These are phyloP conservation scores for Aspergillus floridensis DNA, from an alignment of 2,329 filamentous ascomycete genomes.

Conservation along the genomic window DNA sequence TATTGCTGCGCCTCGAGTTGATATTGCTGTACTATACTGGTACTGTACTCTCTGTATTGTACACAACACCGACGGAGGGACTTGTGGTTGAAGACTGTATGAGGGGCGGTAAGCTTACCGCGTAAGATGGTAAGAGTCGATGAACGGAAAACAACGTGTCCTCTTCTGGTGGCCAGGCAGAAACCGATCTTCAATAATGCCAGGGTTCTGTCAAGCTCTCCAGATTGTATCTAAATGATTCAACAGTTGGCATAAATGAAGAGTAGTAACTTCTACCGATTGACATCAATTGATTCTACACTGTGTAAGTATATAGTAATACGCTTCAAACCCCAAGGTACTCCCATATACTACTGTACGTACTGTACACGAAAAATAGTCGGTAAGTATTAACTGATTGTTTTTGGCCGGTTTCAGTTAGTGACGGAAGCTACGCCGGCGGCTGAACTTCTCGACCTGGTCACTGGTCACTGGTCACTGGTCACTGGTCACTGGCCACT, in stretches of 20 bases:
- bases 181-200: not conserved
- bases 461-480: too few species aligned
- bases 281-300: too few species aligned
- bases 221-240: not conserved
- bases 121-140: not conserved
- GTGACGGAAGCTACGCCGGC: slow-evolving; percentile 41
- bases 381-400: not conserved
- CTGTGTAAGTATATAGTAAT: too few species aligned
- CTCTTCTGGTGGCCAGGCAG: slow-evolving; percentile 20
- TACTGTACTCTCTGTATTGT: too few species aligned
- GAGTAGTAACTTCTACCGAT: too few species aligned
- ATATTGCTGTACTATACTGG: not conserved
- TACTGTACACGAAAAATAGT: not conserved
- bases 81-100: not conserved
- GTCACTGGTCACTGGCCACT: too few species aligned
- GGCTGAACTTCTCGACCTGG: slow-evolving; percentile 34
- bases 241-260: too few species aligned
- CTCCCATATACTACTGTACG: too few species aligned
- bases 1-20: too few species aligned
- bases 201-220: not conserved
- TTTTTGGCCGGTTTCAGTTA: slow-evolving; percentile 15
- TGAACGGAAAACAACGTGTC: slow-evolving; percentile 31
- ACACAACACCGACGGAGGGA: too few species aligned
- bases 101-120: not conserved
- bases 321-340: too few species aligned